Evolutionary conservation across 2,329 filamentous ascomycete species (phyloP), one percentile per base, ranked within the genome.

Genomic region (Aspergillus costaricaensis): DNA sequence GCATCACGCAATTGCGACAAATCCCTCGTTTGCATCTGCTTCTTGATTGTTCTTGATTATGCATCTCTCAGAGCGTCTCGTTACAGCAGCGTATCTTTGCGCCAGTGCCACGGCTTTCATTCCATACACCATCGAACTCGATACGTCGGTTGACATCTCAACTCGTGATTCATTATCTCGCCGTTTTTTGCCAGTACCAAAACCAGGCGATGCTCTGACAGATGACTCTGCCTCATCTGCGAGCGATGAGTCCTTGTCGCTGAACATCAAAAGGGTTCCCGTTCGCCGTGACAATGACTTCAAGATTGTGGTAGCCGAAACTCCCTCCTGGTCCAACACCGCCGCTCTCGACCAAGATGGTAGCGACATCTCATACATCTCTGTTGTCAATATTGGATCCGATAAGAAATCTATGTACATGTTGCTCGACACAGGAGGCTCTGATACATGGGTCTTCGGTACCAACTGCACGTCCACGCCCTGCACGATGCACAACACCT

Each of bases 391-490:
- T 7, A 77, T 86, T 60, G 84, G 84, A 4, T 80, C 79, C 14
- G 75, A 80, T 60, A 76, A 77, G 39, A 76, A 83, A 66, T 74
- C 79, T 49, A 83, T 85, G 74, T 81, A 81, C 70, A 76, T 86
- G 71, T 71, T 85, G 57, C 68, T 86, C 14, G 84, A 86, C 68
- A 83, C 82, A 0, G 84, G 83, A 7, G 81, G 82, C 14, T 79
- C 81, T 17, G 91, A 91, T 60, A 92, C 88, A 12, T 96, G 92
- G 92, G 86, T 96, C 19, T 95, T 95, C 86, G 85, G 88, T 30
- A 80, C 86, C 15, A 78, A 82, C 57, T 96, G 92, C 78, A 81
- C 74, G 15, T 86, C 86, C 3, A 75, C 81, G 23, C 85, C 91
- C 4, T 96, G 92, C 73, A 72, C 77, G 30, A 80, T 82, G 66